These are phyloP conservation scores for Candida xiaguanensis DNA, from an alignment of 805 yeast genomes.

Conservation along the genomic window DNA sequence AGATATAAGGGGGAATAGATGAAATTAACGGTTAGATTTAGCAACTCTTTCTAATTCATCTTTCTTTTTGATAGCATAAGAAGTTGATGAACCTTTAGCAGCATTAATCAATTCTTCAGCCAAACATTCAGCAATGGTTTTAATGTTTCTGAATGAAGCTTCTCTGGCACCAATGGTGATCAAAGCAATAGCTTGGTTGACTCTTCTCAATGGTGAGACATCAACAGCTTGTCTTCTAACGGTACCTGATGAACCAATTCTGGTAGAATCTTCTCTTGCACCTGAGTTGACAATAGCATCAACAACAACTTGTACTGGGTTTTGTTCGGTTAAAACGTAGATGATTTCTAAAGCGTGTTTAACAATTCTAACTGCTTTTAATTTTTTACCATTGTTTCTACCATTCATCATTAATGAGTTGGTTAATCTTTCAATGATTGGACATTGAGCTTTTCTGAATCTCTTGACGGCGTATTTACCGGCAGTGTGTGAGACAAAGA, in stretches of 20 bases:
- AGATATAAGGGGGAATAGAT: constrained; percentile 5
- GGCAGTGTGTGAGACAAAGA: constrained; percentile 97
- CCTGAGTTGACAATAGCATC: constrained; percentile 99
- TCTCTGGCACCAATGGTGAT: constrained; percentile 99
- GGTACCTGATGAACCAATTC: constrained; percentile 99
- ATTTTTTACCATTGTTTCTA: constrained; percentile 99
- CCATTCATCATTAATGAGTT: constrained; percentile 99
- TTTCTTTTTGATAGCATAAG: constrained; percentile 99
- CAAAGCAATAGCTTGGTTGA: constrained; percentile 97
- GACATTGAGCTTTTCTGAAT: constrained; percentile 99
- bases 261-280: constrained; percentile 99
- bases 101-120: constrained; percentile 99
- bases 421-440: constrained; percentile 98
- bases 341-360: constrained; percentile 99
- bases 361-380: constrained; percentile 99
- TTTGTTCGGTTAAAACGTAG: constrained; percentile 94
- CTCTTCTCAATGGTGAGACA: constrained; percentile 99
- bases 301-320: constrained; percentile 99
- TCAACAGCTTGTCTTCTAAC: constrained; percentile 99
- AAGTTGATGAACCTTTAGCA: constrained; percentile 99
- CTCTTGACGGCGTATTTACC: constrained; percentile 99
- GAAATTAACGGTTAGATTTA: constrained; percentile 96
- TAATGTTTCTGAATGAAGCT: constrained; percentile 99
- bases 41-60: constrained; percentile 99
- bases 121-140: constrained; percentile 99